Conservation (phyloP, 345 rosid genomes). For the Anacardium occidentale region DNA sequence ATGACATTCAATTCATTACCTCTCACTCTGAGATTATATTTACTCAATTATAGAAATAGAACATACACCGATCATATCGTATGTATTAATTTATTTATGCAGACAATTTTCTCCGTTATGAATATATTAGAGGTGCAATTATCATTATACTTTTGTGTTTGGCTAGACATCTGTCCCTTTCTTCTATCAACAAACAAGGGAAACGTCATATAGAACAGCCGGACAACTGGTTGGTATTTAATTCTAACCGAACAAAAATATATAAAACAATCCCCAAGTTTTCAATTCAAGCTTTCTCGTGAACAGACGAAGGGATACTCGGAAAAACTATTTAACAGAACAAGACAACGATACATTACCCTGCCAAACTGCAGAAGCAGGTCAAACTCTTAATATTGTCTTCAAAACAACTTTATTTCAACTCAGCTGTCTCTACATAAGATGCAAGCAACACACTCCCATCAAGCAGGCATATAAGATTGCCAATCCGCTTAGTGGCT, state of each 20-base stretch:
- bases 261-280: neutral
- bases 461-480: no score
- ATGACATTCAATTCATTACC: no score
- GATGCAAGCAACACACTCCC: neutral
- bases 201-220: neutral
- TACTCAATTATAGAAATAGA: no score
- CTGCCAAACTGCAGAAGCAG: neutral
- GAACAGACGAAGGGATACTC: neutral
- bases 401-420: constrained; percentile 2
- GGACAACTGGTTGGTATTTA: neutral
- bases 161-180: no score
- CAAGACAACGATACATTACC: neutral
- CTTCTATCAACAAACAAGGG: no score
- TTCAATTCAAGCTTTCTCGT: neutral
- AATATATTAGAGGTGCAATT: no score
- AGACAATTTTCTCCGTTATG: no score
- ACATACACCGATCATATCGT: no score
- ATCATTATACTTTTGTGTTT: no score
- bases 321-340: neutral
- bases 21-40: no score
- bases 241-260: neutral
- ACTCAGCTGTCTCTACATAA: constrained; percentile 9
- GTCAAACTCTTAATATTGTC: neutral
- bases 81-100: no score
- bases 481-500: constrained; percentile 5